These are phyloP conservation scores for Capronia coronata DNA, from an alignment of 2,329 filamentous ascomycete genomes.

Conservation along the genomic window DNA sequence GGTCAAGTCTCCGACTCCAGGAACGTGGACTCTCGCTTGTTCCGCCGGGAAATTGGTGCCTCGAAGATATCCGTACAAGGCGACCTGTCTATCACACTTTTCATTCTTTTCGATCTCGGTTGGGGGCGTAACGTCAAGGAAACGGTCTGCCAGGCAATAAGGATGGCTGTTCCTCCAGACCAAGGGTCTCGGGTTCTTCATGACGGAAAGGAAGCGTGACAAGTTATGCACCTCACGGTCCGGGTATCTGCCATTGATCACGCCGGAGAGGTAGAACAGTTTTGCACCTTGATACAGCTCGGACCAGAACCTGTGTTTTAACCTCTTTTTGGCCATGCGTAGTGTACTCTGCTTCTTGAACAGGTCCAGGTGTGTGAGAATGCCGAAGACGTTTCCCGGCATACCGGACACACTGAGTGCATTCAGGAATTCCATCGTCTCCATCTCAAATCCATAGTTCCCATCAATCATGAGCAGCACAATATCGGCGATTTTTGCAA, in stretches of 20 bases:
- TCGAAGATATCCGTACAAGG: conserved; percentile 85
- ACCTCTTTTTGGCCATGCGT: conserved; percentile 87
- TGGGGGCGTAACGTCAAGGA: conserved; percentile 90
- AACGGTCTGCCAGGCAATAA: conserved; percentile 87
- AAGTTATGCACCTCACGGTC: conserved; percentile 95
- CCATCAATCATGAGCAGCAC: conserved; percentile 97
- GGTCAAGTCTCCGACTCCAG: conserved; percentile 82
- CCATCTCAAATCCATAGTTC: conserved; percentile 99
- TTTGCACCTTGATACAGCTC: conserved; percentile 96
- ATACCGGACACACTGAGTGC: conserved; percentile 89
- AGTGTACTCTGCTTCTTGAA: conserved; percentile 90
- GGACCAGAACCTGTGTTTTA: conserved; percentile 95
- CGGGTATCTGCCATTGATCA: conserved; percentile 93
- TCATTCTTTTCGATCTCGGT: conserved; percentile 81
- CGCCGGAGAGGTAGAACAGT: conserved; percentile 91
- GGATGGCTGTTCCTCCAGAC: conserved; percentile 96
- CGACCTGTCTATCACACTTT: conserved; percentile 85
- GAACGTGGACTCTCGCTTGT: conserved; percentile 82
- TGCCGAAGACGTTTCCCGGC: conserved; percentile 97
- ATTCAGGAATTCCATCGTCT: conserved; percentile 99
- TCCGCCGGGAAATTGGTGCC: conserved; percentile 88
- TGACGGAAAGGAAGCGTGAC: conserved; percentile 89
- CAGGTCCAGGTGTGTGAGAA: conserved; percentile 90
- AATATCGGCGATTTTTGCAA: conserved; percentile 95
- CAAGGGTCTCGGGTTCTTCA: conserved; percentile 97